Conservation (phyloP, 345 rosid species). For the Acer yangbiense region DNA sequence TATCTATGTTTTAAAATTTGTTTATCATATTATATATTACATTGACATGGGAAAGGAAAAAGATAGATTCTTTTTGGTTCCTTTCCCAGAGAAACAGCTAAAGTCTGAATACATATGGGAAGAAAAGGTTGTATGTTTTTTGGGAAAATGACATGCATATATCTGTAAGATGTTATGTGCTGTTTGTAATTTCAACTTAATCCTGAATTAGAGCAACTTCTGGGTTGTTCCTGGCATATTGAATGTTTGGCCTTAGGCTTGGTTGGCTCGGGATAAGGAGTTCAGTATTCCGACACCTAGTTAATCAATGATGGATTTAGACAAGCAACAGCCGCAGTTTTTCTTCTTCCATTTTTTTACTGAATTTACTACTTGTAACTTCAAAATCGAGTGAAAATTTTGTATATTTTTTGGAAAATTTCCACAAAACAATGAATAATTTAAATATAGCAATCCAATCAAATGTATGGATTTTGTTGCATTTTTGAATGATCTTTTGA, state of each 20-base stretch:
- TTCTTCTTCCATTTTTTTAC: too few species aligned
- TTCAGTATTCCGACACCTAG: too few species aligned
- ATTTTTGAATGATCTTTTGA: too few species aligned
- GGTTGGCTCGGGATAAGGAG: neutral
- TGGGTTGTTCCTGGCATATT: neutral
- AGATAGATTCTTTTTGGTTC: neutral
- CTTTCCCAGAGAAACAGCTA: neutral
- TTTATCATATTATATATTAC: neutral
- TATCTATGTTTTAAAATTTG: too few species aligned
- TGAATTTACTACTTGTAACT: too few species aligned
- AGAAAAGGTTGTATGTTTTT: neutral
- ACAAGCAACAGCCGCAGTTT: too few species aligned
- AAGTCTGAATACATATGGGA: neutral
- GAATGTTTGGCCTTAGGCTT: neutral
- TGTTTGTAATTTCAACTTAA: neutral
- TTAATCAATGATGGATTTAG: too few species aligned
- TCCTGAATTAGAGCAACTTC: neutral
- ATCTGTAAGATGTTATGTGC: neutral
- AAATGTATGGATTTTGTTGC: too few species aligned
- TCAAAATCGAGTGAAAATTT: too few species aligned
- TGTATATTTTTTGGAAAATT: too few species aligned
- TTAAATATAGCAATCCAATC: too few species aligned
- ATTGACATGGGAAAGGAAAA: neutral
- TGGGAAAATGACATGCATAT: neutral
- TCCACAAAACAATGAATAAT: too few species aligned